Evolutionary conservation across 192 early-diverging fungal species (phyloP), one percentile per base, ranked within the genome.

Genomic region (Linnemannia elongata): DNA sequence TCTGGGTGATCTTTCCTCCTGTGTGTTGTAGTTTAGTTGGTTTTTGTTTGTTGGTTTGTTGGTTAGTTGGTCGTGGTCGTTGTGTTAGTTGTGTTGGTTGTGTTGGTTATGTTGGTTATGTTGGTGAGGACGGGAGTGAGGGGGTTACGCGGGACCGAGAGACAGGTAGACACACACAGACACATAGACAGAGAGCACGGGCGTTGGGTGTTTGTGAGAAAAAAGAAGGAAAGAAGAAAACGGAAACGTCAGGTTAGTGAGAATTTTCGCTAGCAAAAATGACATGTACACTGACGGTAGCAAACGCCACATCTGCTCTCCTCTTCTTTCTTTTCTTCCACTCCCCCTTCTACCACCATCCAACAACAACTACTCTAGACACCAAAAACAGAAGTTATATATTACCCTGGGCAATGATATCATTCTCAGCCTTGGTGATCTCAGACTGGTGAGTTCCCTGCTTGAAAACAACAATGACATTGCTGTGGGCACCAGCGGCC

Each of bases 401-500:
- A 47, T 36, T 82, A 82, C 86, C 87, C 24, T 83, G 35, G 35
- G 60, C 15, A 49, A 54, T 38, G 41, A 79, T 54, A 15, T 77
- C 49, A 7, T 80, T 39, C 38, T 70, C 49, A 35, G 80, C 78
- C 3, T 39, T 49, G 0, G 76, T 69, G 55, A 88, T 88, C 22
- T 90, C 89, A 22, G 79, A 72, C 4, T 75, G 36, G 36, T 90
- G 78, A 63, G 93, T 93, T 27, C 74, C 89, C 0, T 36, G 35
- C 82, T 94, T 94, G 85, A 93, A 94, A 66, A 91, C 76, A 68
- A 93, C 90, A 81, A 94, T 90, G 79, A 77, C 69, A n/a, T 74
- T 85, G 57, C 75, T 81, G 45, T 27, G 18, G 17, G 68, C 33
- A 42, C 7, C 33, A 3, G 60, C 15, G 1, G 13, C 36, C n/a